Conservation (phyloP, 2,329 filamentous ascomycete genomes). For the Paramyrothecium roridum region DNA sequence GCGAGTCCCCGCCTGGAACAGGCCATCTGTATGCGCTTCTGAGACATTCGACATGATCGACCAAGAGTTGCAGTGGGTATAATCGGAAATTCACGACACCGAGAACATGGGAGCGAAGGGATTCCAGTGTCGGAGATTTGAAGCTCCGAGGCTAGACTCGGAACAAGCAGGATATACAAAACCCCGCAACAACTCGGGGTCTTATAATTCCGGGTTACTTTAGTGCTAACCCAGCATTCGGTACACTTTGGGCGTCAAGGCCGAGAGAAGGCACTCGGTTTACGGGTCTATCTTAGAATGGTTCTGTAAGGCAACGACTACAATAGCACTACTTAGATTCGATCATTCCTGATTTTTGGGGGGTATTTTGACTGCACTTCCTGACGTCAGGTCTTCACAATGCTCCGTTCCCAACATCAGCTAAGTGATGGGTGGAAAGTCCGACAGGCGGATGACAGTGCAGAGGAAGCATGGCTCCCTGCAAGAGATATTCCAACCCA, state of each 20-base stretch:
- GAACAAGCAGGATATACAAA: too few relatives aligned
- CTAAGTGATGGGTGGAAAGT: neutral
- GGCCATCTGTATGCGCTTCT: too few relatives aligned
- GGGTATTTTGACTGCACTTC: neutral
- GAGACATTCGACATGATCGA: too few relatives aligned
- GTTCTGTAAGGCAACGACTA: too few relatives aligned
- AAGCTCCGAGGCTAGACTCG: neutral
- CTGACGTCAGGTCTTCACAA: neutral
- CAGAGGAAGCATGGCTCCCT: slow-evolving; percentile 24
- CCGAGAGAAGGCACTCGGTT: too few relatives aligned
- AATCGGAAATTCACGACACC: neutral
- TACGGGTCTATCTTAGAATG: too few relatives aligned
- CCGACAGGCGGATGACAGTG: neutral
- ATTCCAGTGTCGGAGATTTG: neutral
- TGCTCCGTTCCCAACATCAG: neutral
- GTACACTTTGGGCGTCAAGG: too few relatives aligned
- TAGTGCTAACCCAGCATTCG: too few relatives aligned
- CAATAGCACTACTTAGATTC: too few relatives aligned
- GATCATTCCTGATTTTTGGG: too few relatives aligned
- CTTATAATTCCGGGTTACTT: too few relatives aligned
- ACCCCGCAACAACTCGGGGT: too few relatives aligned
- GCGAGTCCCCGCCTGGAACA: neutral
- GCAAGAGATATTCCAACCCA: slow-evolving; percentile 30
- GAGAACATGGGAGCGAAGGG: neutral
- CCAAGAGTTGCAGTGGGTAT: neutral